Evolutionary conservation across 345 rosid species (phyloP).

Genomic region (Hibiscus mutabilis): DNA sequence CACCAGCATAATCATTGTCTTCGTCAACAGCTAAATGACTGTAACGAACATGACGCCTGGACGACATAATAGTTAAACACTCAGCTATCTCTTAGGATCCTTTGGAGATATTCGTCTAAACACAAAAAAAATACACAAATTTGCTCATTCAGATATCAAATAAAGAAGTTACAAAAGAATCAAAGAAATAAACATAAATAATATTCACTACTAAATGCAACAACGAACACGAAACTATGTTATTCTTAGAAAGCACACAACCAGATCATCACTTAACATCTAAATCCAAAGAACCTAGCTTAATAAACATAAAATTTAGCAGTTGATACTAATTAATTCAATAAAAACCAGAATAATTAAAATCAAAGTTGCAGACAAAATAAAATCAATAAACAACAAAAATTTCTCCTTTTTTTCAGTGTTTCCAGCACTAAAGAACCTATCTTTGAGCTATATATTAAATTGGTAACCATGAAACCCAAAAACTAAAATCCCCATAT

Average conservation of each 20-base stretch:
- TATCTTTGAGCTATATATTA: not conserved
- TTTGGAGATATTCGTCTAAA: not conserved
- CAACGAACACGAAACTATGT: not conserved
- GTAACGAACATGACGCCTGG: constrained; percentile 49
- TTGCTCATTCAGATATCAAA: not conserved
- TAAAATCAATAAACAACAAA: not conserved
- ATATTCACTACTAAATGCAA: not conserved
- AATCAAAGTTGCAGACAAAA: not conserved
- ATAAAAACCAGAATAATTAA: not conserved
- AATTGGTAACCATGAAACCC: not conserved
- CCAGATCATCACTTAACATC: not conserved
- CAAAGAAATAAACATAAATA: not conserved
- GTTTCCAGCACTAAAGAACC: not conserved
- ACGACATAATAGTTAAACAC: constrained; percentile 38
- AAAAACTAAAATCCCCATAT: not conserved
- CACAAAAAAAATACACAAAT: not conserved
- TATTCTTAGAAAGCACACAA: not conserved
- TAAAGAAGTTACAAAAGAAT: not conserved
- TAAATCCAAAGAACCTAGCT: not conserved
- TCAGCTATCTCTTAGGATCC: constrained; percentile 4
- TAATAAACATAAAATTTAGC: not conserved
- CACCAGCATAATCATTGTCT: constrained; percentile 26
- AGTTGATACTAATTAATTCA: not conserved
- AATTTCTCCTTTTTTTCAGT: not conserved
- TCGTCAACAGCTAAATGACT: constrained; percentile 51